These are phyloP conservation scores for Neurospora crassa DNA, from an alignment of 2,329 filamentous ascomycete genomes.

Conservation along the genomic window DNA sequence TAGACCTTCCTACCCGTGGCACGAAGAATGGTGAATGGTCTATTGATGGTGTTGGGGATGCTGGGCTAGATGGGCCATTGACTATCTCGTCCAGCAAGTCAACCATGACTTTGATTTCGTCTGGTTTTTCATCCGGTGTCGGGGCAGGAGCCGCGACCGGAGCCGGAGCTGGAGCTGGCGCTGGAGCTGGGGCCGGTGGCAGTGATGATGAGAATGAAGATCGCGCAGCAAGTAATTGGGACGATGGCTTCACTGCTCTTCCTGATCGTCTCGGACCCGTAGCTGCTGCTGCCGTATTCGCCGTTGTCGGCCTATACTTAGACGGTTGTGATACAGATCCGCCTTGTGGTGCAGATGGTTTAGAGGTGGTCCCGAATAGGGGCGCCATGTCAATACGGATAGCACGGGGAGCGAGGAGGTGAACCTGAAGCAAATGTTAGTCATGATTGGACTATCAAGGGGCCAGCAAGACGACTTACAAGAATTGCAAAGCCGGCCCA, in stretches of 20 bases:
- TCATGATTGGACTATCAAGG: background rate
- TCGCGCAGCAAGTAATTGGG: background rate
- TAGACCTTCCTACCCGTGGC: background rate
- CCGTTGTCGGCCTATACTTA: background rate
- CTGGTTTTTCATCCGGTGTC: conserved; percentile 8
- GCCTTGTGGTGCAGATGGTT: conserved; percentile 6
- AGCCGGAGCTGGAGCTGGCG: background rate
- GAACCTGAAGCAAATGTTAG: conserved; percentile 31
- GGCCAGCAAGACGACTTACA: conserved; percentile 31
- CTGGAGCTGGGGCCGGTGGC: background rate
- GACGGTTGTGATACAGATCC: background rate
- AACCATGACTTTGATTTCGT: conserved; percentile 33
- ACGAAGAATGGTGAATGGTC: conserved; percentile 18
- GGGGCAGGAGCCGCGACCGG: background rate
- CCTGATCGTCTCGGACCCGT: background rate
- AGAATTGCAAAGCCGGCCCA: conserved; percentile 43
- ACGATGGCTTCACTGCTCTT: conserved; percentile 4
- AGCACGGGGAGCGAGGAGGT: conserved; percentile 31
- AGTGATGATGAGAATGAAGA: background rate
- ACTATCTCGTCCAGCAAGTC: conserved; percentile 38
- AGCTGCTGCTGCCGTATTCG: background rate
- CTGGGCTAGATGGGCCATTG: conserved; percentile 18
- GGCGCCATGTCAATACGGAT: conserved; percentile 49
- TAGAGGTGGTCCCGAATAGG: conserved; percentile 32
- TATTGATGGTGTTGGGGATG: conserved; percentile 24